Evolutionary conservation across 2,329 filamentous ascomycete species (phyloP), one percentile per base, ranked within the genome.

Genomic region (Fusarium heterosporum): DNA sequence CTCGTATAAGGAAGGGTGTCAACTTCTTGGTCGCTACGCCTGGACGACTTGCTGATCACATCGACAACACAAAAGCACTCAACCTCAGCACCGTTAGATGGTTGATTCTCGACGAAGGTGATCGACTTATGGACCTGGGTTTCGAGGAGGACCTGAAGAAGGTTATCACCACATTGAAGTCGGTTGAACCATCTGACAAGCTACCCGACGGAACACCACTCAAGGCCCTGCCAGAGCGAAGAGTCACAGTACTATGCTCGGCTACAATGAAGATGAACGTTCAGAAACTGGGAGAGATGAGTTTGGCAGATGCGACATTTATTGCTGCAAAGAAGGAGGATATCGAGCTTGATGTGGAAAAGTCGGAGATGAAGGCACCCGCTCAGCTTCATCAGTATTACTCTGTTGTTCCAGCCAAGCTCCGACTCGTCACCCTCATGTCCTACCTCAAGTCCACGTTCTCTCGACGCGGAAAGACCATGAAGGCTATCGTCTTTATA

Each of bases 191-290:
- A 19, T 82, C 85, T 36, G 85, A 85, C 55, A 86, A 85, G 55
- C 87, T 87, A 29, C 85, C 85, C 36, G 87, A 89, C 50, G 83
- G 85, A 7, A 80, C 85, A 6, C 78, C 81, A 3, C 83, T 90
- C 36, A 87, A 87, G 17, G 82, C 90, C 6, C 83, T 97, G 9
- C 90, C 93, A 0, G 88, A 88, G 52, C 87, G 93, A 66, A 87
- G 94, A 55, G 90, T 93, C 3, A 98, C 96, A 0, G 85, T 99
- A 6, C 85, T 99, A 4, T 99, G 96, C 78, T 99, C 96, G 6
- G 96, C 96, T 4, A 99, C 96, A 0, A 92, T 99, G 89, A 97
- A 97, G 81, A 94, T 97, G 89, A 96, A 95, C 72, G 96, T 98
- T 2, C 94, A 98, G 76, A 91, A 91, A 71, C 82, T 99, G 8